phyloP scores from a whole-genome alignment of 768 basidiomycete species.

The Mycena rebaudengoi region DNA sequence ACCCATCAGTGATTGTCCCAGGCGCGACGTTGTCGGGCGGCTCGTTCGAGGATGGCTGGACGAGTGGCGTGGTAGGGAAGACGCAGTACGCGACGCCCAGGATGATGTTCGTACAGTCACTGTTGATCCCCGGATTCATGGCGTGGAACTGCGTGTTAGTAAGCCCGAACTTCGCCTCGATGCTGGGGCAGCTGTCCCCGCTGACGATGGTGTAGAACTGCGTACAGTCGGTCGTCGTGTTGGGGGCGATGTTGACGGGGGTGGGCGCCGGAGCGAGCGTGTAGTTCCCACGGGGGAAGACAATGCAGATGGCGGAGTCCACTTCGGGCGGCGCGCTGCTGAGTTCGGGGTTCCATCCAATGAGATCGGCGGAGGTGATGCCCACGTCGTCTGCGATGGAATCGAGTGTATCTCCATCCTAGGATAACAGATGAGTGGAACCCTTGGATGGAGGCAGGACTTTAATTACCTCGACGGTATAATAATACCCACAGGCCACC shows the following conservation, averaged over 20 bases:
- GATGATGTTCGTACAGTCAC: conserved; percentile 30
- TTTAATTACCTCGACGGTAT: conserved; percentile 10
- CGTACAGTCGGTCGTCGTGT: conserved; percentile 21
- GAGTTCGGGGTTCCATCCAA: conserved; percentile 32
- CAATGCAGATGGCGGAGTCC: conserved; percentile 28
- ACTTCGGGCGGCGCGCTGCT: conserved; percentile 17
- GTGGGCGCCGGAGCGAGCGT: conserved; percentile 21
- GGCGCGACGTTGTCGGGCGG: conserved; percentile 26
- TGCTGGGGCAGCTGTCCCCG: conserved; percentile 29
- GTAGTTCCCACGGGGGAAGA: conserved; percentile 34
- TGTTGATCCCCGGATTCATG: conserved; percentile 29
- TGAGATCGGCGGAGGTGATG: conserved; percentile 22
- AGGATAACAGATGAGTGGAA: background rate
- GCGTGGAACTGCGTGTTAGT: conserved; percentile 20
- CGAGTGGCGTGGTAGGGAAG: no score
- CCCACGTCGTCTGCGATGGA: conserved; percentile 20
- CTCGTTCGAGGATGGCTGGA: no score
- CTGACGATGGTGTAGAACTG: conserved; percentile 32
- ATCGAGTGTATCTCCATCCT: conserved; percentile 28
- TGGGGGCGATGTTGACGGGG: conserved; percentile 28
- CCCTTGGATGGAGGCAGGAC: background rate
- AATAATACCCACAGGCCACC: conserved; percentile 31
- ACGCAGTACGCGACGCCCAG: conserved; percentile 34
- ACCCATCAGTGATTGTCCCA: conserved; percentile 25
- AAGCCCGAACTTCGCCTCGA: conserved; percentile 29